phyloP scores from a whole-genome alignment of 768 basidiomycete species.

The Nidularia pulvinata region DNA sequence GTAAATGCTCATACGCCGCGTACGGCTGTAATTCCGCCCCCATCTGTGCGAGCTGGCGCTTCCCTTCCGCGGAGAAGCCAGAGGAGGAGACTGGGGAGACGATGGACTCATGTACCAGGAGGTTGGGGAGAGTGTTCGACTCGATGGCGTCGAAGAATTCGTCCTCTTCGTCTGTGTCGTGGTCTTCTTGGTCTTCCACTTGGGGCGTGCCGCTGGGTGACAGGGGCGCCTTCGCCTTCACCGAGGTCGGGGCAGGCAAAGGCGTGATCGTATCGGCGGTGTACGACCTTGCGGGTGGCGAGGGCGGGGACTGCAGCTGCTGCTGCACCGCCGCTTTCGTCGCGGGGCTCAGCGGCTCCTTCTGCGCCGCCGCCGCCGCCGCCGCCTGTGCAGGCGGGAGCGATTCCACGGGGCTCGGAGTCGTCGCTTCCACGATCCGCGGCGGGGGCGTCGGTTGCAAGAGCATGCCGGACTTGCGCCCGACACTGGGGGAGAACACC shows the following conservation, averaged over 20 bases:
- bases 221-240: neutral
- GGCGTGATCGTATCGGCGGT: slow-evolving; percentile 9
- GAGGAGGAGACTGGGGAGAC: slow-evolving; percentile 29
- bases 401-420: neutral
- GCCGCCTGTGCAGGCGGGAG: neutral
- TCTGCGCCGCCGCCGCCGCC: neutral
- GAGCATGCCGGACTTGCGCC: neutral
- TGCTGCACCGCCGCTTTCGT: too few species aligned
- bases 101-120: slow-evolving; percentile 69
- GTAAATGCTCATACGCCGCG: slow-evolving; percentile 64
- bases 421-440: neutral
- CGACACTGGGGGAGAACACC: slow-evolving; percentile 38
- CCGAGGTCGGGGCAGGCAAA: neutral
- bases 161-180: slow-evolving; percentile 81
- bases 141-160: slow-evolving; percentile 99
- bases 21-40: slow-evolving; percentile 47
- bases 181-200: slow-evolving; percentile 16
- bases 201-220: slow-evolving; percentile 9
- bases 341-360: neutral
- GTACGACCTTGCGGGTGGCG: slow-evolving; percentile 3
- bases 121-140: slow-evolving; percentile 71
- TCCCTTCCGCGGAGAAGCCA: neutral
- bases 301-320: neutral
- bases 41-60: slow-evolving; percentile 4
- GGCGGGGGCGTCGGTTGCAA: neutral